phyloP scores from a whole-genome alignment of 495 filamentous ascomycete genomes.

The Penicillium arizonense region DNA sequence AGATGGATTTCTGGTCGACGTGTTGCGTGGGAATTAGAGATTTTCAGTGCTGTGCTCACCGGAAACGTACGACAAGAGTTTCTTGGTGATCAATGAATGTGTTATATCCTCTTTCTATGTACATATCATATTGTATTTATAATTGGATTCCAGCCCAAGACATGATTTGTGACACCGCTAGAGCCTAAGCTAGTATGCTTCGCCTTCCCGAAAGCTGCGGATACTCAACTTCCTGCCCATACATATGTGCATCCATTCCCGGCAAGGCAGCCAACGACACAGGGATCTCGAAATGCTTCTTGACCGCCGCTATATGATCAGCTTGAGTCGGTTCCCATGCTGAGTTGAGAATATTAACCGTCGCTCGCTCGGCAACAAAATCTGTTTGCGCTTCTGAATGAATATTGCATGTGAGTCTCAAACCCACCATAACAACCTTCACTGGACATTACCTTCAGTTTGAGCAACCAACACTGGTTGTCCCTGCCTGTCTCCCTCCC shows the following conservation, averaged over 20 bases:
- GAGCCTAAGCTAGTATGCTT: neutral
- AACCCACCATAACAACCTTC: neutral
- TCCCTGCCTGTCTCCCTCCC: slow-evolving; percentile 9
- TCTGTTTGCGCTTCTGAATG: neutral
- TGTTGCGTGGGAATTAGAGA: too few species aligned
- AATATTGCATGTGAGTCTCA: slow-evolving; percentile 1
- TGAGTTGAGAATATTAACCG: slow-evolving; percentile 24
- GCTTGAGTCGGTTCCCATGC: slow-evolving; percentile 7
- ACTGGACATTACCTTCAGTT: slow-evolving; percentile 11
- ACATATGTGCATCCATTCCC: neutral
- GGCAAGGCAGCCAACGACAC: slow-evolving; percentile 3
- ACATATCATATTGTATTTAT: too few species aligned
- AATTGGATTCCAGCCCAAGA: too few species aligned
- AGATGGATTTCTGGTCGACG: neutral
- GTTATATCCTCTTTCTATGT: too few species aligned
- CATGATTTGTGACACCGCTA: too few species aligned
- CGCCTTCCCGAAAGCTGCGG: neutral
- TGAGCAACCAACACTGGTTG: slow-evolving; percentile 13
- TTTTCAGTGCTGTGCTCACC: too few species aligned
- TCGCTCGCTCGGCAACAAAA: slow-evolving; percentile 9
- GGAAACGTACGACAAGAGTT: too few species aligned
- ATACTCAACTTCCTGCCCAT: neutral
- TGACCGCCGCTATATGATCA: slow-evolving; percentile 9
- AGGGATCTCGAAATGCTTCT: slow-evolving; percentile 25
- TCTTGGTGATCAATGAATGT: too few species aligned